phyloP scores from a whole-genome alignment of 768 basidiomycete species.

The Saitozyma sp. region DNA sequence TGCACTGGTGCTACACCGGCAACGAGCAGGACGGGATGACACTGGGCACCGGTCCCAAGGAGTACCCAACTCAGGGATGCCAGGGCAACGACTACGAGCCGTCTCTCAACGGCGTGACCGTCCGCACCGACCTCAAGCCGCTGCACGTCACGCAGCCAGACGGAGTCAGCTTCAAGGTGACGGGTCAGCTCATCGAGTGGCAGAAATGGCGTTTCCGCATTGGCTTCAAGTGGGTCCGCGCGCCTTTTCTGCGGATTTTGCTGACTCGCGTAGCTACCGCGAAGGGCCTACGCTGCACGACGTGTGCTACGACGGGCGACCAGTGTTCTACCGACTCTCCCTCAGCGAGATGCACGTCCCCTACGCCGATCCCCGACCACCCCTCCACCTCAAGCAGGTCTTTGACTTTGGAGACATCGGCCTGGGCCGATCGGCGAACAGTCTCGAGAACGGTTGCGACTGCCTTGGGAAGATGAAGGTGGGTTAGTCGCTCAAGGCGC shows the following conservation, averaged over 20 bases:
- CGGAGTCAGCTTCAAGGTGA: constrained; percentile 64
- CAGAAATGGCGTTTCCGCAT: constrained; percentile 76
- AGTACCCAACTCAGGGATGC: not conserved
- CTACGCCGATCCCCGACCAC: constrained; percentile 36
- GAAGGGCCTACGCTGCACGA: constrained; percentile 40
- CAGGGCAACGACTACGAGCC: constrained; percentile 6
- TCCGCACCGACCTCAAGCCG: constrained; percentile 8
- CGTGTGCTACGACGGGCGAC: constrained; percentile 35
- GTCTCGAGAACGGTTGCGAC: constrained; percentile 32
- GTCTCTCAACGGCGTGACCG: not conserved
- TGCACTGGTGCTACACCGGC: constrained; percentile 33
- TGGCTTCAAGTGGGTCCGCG: constrained; percentile 12
- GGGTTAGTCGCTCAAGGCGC: constrained; percentile 24
- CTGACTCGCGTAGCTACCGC: constrained; percentile 5
- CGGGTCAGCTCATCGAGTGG: constrained; percentile 78
- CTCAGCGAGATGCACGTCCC: constrained; percentile 42
- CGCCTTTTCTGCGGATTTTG: not conserved
- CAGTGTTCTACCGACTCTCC: constrained; percentile 31
- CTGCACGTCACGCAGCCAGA: constrained; percentile 14
- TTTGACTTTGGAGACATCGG: constrained; percentile 43
- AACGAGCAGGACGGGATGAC: constrained; percentile 2
- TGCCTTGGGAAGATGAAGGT: constrained; percentile 11
- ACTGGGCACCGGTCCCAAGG: constrained; percentile 62
- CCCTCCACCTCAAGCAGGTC: constrained; percentile 36
- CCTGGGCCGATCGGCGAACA: constrained; percentile 32